Percentiles rank a stretch among this genome's conserved stretches.
phyloP scores from a whole-genome alignment of 106 monocot genomes.

The Dendrobium officinale region DNA sequence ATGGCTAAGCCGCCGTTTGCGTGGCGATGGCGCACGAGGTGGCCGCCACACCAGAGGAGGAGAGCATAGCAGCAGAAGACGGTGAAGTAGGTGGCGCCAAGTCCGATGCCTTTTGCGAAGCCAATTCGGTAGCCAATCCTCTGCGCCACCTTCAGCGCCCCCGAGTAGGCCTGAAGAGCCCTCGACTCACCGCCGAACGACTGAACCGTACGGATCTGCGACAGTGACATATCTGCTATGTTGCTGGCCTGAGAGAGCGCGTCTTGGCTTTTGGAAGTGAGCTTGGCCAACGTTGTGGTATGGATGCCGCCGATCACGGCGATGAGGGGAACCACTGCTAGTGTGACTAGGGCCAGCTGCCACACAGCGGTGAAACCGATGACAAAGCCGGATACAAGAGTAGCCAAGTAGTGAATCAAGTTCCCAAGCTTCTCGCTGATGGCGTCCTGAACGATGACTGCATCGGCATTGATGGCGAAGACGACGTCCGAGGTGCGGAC shows the following conservation, averaged over 20 bases:
- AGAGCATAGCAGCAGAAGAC: constrained; percentile 98
- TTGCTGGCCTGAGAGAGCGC: constrained; percentile 73
- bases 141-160: constrained; percentile 50
- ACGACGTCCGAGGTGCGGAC: constrained; percentile 85
- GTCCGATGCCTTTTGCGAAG: constrained; percentile 69
- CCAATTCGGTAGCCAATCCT: constrained; percentile 71
- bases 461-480: constrained; percentile 85
- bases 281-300: constrained; percentile 54
- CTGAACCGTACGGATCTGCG: constrained; percentile 89
- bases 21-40: constrained; percentile 66
- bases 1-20: constrained; percentile 95
- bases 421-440: constrained; percentile 97
- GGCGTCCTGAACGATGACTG: constrained; percentile 85
- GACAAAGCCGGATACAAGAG: constrained; percentile 77
- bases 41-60: constrained; percentile 89
- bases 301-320: constrained; percentile 74
- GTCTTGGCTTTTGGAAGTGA: constrained; percentile 64
- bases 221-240: constrained; percentile 71
- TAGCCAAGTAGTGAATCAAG: constrained; percentile 80
- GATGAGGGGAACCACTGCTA: constrained; percentile 79
- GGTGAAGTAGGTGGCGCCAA: constrained; percentile 94
- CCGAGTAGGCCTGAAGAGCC: constrained; percentile 52
- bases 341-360: constrained; percentile 86
- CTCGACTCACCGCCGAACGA: constrained; percentile 74
- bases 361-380: constrained; percentile 84